phyloP scores from a whole-genome alignment of 495 filamentous ascomycete species.

The Rusavskia elegans region DNA sequence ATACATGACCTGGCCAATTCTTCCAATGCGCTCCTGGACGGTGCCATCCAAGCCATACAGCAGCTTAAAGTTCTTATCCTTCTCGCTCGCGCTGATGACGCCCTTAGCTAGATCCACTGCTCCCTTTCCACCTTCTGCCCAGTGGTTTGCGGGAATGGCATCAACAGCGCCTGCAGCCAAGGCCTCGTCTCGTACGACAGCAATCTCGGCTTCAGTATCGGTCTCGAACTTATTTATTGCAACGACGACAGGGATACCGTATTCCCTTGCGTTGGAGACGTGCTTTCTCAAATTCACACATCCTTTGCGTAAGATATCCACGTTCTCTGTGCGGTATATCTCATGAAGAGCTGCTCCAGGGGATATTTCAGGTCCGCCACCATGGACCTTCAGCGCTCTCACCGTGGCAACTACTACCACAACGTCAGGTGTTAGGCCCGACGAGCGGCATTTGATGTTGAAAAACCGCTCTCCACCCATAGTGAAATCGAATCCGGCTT shows the following conservation, averaged over 20 bases:
- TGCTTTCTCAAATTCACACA: constrained; percentile 93
- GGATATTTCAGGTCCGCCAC: constrained; percentile 80
- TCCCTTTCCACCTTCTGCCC: constrained; percentile 87
- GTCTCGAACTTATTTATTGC: constrained; percentile 94
- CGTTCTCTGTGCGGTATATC: constrained; percentile 83
- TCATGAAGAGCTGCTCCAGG: constrained; percentile 69
- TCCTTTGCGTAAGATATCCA: constrained; percentile 73
- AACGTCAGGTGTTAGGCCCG: constrained; percentile 78
- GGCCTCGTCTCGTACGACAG: constrained; percentile 75
- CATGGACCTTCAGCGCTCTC: constrained; percentile 89
- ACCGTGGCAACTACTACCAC: constrained; percentile 94
- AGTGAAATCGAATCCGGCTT: constrained; percentile 97
- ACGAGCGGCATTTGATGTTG: constrained; percentile 98
- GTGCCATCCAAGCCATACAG: constrained; percentile 67
- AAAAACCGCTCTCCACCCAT: constrained; percentile 99
- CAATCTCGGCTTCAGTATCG: constrained; percentile 85
- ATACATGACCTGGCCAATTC: constrained; percentile 85
- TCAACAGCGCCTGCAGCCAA: constrained; percentile 87
- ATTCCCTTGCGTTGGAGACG: constrained; percentile 70
- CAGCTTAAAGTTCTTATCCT: constrained; percentile 80
- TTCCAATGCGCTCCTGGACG: constrained; percentile 81
- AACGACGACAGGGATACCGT: constrained; percentile 90
- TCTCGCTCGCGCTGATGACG: constrained; percentile 66
- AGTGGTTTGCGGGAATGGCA: constrained; percentile 88
- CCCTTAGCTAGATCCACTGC: constrained; percentile 80